phyloP scores from a whole-genome alignment of 805 yeast species.

The Clavispora asparagi region DNA sequence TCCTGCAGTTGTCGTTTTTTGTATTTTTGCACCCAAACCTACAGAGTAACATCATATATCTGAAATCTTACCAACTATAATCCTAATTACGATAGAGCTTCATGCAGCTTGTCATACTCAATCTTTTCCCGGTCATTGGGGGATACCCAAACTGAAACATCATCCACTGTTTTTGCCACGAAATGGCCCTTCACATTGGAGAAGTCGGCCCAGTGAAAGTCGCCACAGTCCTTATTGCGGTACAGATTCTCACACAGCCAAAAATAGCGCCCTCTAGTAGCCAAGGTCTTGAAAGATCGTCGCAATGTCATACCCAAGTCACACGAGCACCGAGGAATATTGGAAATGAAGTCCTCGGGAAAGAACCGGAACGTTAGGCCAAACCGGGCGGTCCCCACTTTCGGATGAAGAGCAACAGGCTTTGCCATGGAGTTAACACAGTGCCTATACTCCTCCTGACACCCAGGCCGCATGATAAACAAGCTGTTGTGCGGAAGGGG shows the following conservation, averaged over 20 bases:
- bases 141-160: constrained; percentile 44
- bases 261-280: constrained; percentile 51
- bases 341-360: constrained; percentile 29
- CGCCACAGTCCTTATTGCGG: constrained; percentile 41
- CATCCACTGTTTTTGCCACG: constrained; percentile 25
- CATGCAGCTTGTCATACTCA: constrained; percentile 1
- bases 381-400: constrained; percentile 48
- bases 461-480: constrained; percentile 70
- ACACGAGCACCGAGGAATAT: constrained; percentile 47
- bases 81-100: neutral
- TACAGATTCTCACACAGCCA: constrained; percentile 59
- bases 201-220: constrained; percentile 49
- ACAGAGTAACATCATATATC: no score
- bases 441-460: constrained; percentile 74
- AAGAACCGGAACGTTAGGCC: constrained; percentile 64
- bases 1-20: constrained; percentile 42
- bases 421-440: constrained; percentile 45
- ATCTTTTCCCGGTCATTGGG: constrained; percentile 28
- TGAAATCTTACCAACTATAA: no score
- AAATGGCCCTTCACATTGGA: constrained; percentile 22
- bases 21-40: neutral
- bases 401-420: constrained; percentile 40
- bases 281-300: constrained; percentile 44
- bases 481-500: constrained; percentile 70
- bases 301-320: constrained; percentile 48